Evolutionary conservation across 768 basidiomycete genomes (phyloP).

Genomic region (Lentinula edodes): DNA sequence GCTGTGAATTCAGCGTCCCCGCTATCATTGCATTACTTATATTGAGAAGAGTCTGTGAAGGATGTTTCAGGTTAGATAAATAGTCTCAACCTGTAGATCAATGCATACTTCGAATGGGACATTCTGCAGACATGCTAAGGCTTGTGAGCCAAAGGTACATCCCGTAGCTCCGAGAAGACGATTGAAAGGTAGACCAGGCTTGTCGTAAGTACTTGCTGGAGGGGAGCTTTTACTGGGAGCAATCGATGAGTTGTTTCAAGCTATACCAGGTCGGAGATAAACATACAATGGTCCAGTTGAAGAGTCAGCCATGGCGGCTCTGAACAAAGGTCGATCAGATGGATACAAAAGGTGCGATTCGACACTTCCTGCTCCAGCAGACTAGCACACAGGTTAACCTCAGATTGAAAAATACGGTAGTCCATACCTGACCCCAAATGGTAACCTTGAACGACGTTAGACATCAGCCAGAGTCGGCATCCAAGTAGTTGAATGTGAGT

Average conservation of each 20-base stretch:
- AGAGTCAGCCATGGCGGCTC: slow-evolving; percentile 49
- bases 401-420: not conserved
- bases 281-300: slow-evolving; percentile 50
- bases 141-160: slow-evolving; percentile 31
- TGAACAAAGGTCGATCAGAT: slow-evolving; percentile 31
- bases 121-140: slow-evolving; percentile 39
- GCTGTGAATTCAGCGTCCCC: slow-evolving; percentile 41
- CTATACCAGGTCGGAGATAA: not conserved
- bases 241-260: not conserved
- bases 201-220: slow-evolving; percentile 39
- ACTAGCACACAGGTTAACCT: slow-evolving; percentile 21
- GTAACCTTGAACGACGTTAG: slow-evolving; percentile 31
- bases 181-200: slow-evolving; percentile 45
- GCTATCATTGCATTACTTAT: slow-evolving; percentile 42
- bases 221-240: slow-evolving; percentile 44
- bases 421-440: slow-evolving; percentile 48
- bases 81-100: not conserved
- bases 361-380: slow-evolving; percentile 47
- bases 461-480: not conserved
- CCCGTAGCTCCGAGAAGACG: slow-evolving; percentile 40
- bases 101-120: slow-evolving; percentile 37
- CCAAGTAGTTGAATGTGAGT: not conserved
- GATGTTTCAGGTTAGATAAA: not conserved
- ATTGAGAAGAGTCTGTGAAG: slow-evolving; percentile 42
- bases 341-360: slow-evolving; percentile 44